Evolutionary conservation across 2,329 filamentous ascomycete genomes (phyloP).

Genomic region (Aspergillus tubingensis): DNA sequence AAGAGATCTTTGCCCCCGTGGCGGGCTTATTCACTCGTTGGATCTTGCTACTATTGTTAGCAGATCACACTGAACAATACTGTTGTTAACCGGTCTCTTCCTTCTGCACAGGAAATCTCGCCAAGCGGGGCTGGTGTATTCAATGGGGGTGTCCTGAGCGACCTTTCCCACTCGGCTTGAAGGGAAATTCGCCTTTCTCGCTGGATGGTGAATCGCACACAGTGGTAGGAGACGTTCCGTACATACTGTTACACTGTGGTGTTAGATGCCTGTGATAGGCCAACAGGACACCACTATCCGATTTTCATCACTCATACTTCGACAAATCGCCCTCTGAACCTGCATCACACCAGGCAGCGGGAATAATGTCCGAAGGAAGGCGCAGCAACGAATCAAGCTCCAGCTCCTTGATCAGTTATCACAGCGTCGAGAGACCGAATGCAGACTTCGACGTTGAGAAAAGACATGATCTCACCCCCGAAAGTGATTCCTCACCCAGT

Average conservation of each 20-base stretch:
- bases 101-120: not conserved
- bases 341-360: not conserved
- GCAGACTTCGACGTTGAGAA: not conserved
- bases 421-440: not conserved
- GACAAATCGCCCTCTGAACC: not conserved
- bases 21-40: not conserved
- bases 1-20: not conserved
- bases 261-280: not conserved
- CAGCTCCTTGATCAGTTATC: slow-evolving; percentile 2
- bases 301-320: not conserved
- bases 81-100: not conserved
- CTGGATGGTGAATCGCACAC: not conserved
- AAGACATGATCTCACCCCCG: not conserved
- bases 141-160: not conserved
- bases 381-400: not conserved
- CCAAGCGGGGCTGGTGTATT: not conserved
- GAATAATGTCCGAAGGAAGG: not conserved
- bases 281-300: too few relatives aligned
- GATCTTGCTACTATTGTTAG: not conserved
- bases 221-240: not conserved
- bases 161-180: not conserved
- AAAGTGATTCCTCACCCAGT: not conserved
- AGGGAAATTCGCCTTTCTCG: not conserved
- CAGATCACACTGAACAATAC: not conserved
- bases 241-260: not conserved